Evolutionary conservation across 805 yeast genomes (phyloP), one percentile per base, ranked within the genome.

Genomic region (Blastobotrys robertii): DNA sequence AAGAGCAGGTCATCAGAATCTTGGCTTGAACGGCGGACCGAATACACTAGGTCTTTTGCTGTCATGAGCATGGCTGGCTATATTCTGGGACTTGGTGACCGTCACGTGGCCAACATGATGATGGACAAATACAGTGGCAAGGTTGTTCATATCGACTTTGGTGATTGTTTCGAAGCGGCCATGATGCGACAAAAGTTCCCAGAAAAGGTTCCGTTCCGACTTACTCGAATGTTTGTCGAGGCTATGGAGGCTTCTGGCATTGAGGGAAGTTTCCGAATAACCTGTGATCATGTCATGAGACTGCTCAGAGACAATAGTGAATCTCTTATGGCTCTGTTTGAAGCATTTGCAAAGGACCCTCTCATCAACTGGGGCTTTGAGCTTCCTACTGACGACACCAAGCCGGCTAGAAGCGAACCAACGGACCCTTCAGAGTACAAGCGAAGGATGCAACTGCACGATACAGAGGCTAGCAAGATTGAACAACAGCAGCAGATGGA

Each of bases 201-300:
- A 0, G 99, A 92, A 57, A 90, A 88, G 61, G 98, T 92, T 16
- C 99, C 99, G 6, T 92, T 92, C 68, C 74, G 99, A 61, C 72
- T 92, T 45, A 92, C 99, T 0, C 72, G 98, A 62, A 92, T 92
- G 99, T 70, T 94, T 50, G 87, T 94, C 15, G 87, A 87, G 61
- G 99, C 97, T 0, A 90, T 92, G 97, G 99, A 94, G 61, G 97
- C 92, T 2, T 84, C 95, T 64, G 98, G 98, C 6, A 87, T 92
- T 49, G 97, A 92, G 63, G 99, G 99, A 2, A 84, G 95, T 30
- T 92, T 85, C 73, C 74, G 97, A 54, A 88, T 92, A 33, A 88
- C 97, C 0, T 84, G 97, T 63, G 97, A 92, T 58, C 88, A 90
- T 62, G 98, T 92, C 3, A 90, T 94, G 97, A 73, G 94, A 48